Evolutionary conservation across 371 early-diverging fungal genomes (phyloP), one percentile per base, ranked within the genome.

Genomic region (Mucor indicus): DNA sequence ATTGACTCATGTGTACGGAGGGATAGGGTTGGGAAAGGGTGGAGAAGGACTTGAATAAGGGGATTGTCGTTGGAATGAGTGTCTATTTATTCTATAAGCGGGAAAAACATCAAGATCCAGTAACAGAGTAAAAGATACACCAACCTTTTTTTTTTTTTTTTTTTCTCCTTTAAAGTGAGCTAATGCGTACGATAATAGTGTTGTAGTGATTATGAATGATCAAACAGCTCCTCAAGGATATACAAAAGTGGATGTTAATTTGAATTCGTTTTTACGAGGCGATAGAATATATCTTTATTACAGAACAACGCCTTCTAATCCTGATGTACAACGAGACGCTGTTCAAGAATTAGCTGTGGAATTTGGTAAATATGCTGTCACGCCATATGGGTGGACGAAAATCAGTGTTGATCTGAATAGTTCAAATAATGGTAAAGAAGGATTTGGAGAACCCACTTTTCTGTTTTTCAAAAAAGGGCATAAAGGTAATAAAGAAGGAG

Each of bases 1-100:
- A 30, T 58, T 47, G 2, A 23, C 33, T 12, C 27, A 59, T 22
- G 24, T 44, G 49, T 9, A 8, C 19, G 11, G 7, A n/a, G n/a
- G n/a, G n/a, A 42, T 30, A 69, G 69, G 58, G 67, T 19, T 49
- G 66, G 66, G 56, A 68, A 24, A 37, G 59, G 32, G 55, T 60
- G 6, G 53, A 60, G 41, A 57, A 66, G 36, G 71, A 67, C 30
- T 38, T 62, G 16, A 68, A 72, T 32, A 55, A 55, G 35, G 77
- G 64, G 1, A 61, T 67, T 1, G 22, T 79, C 9, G 60, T 77
- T 41, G 75, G 75, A 13, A 63, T 77, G 53, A 71, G 72, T 17
- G 65, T 79, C 1, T 75, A 75, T 16, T 27, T 79, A 9, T 70
- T 70, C 36, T 66, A 53, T 31, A 53, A 64, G 39, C 43, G 71